These are phyloP conservation scores for Colletotrichum lindemuthianum DNA, from an alignment of 2,329 filamentous ascomycete species.

Conservation along the genomic window DNA sequence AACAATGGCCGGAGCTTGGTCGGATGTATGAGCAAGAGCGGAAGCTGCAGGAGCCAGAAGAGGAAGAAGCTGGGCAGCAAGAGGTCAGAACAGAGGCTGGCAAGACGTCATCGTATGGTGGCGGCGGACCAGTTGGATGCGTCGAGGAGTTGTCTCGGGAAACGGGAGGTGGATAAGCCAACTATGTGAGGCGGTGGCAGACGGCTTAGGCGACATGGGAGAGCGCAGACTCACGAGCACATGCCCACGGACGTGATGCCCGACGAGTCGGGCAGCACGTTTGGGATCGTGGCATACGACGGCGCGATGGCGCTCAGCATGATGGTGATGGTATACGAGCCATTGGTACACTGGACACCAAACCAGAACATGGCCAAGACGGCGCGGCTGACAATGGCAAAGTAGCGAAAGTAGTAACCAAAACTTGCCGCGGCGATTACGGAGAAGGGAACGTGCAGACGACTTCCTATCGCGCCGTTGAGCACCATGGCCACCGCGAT, in stretches of 20 bases:
- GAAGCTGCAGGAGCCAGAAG: slow-evolving; percentile 66
- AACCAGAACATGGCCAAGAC: slow-evolving; percentile 66
- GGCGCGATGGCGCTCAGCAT: slow-evolving; percentile 63
- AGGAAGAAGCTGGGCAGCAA: slow-evolving; percentile 59
- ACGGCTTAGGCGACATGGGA: no score
- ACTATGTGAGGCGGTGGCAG: no score
- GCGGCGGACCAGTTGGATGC: no score
- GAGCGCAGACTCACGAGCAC: slow-evolving; percentile 26
- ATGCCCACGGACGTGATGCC: slow-evolving; percentile 56
- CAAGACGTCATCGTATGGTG: not conserved
- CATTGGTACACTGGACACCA: slow-evolving; percentile 62
- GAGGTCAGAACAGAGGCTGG: not conserved
- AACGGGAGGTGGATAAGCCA: no score
- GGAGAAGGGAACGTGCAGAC: slow-evolving; percentile 50
- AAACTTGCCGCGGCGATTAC: slow-evolving; percentile 48
- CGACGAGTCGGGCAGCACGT: slow-evolving; percentile 58
- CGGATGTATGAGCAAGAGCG: slow-evolving; percentile 64
- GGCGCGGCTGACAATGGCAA: slow-evolving; percentile 50
- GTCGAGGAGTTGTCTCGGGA: no score
- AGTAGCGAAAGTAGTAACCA: slow-evolving; percentile 48
- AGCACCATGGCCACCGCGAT: slow-evolving; percentile 59
- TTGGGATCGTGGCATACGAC: slow-evolving; percentile 61
- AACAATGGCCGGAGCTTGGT: slow-evolving; percentile 64
- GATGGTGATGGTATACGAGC: slow-evolving; percentile 38
- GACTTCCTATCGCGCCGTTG: slow-evolving; percentile 49